Evolutionary conservation across 495 filamentous ascomycete genomes (phyloP), one percentile per base, ranked within the genome.

Genomic region (Tricharina praecox): DNA sequence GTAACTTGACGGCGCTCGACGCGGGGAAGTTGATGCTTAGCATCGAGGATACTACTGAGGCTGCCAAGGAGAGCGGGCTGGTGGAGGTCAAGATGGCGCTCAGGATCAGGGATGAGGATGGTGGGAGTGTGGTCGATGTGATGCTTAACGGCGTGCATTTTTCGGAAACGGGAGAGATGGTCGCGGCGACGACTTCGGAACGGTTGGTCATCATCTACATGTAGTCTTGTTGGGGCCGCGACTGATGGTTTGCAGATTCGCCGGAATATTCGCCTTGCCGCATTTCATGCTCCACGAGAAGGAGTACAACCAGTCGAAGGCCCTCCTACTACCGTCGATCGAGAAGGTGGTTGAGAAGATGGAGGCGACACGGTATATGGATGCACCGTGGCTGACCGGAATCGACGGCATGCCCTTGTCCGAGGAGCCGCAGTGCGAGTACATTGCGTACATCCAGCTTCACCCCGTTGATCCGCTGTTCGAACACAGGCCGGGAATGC

Each of bases 151-250:
- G 90, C 16, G 72, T 90, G 3, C 87, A 95, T 67, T 88, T 82
- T 66, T 76, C 78, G 21, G 67, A 72, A 21, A 70, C 76, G 38
- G 90, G 90, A 2, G 70, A 72, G 3, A 77, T 92, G 34, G 63
- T 95, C 13, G 61, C 95, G 44, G 82, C 77, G 5, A 95, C 90
- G 0, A 84, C 86, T 10, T 92, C 82, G 57, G 82, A 93, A 60
- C 94, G 92, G 66, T 69, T 46, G 47, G 64, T 50, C 33, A 40
- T 13, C 16, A 7, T 19, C 16, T 11, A 19, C 23, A 25, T 47
- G 37, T 47, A 41, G 11, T 24, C 13, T 23, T 46, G 23, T 41
- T 38, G 42, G 19, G 43, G 7, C 21, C 2, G 3, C 10, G 11
- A 32, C 16, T n/a, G n/a, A n/a, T n/a, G n/a, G n/a, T n/a, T n/a